These are phyloP conservation scores for Aspergillus fructus DNA, from an alignment of 2,329 filamentous ascomycete species.

Conservation along the genomic window DNA sequence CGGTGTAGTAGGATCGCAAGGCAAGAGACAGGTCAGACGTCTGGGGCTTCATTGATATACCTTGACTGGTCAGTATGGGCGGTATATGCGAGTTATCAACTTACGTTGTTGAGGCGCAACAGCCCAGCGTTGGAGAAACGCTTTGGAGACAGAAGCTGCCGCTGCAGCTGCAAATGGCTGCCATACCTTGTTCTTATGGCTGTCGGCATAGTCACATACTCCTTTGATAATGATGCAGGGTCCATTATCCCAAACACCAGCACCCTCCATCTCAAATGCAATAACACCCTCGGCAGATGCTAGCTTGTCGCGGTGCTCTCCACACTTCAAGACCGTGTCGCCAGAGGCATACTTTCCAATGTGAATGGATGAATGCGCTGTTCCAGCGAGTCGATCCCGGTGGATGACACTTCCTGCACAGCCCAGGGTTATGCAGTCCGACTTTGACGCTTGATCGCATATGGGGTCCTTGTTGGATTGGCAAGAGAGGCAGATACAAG, in stretches of 20 bases:
- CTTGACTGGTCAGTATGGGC: too few relatives aligned
- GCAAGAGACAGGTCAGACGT: too few relatives aligned
- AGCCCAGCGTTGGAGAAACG: not conserved
- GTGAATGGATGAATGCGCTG: not conserved
- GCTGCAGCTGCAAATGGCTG: constrained; percentile 15
- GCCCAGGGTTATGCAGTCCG: too few relatives aligned
- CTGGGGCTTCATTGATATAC: too few relatives aligned
- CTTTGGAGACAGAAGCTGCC: not conserved
- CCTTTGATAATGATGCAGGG: constrained; percentile 10
- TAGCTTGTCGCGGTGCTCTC: constrained; percentile 2
- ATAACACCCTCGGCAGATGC: constrained; percentile 6
- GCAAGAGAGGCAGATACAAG: not conserved
- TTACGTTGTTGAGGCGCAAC: too few relatives aligned
- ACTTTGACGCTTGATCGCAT: too few relatives aligned
- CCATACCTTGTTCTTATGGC: constrained; percentile 20
- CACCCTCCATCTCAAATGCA: constrained; percentile 15
- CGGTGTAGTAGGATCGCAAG: too few relatives aligned
- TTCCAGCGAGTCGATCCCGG: not conserved
- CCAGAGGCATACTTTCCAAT: constrained; percentile 13
- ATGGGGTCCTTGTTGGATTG: not conserved
- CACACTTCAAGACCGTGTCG: constrained; percentile 12
- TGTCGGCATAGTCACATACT: constrained; percentile 20
- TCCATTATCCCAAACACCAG: not conserved
- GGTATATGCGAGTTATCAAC: too few relatives aligned
- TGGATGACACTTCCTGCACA: not conserved